A percentile compares a stretch with the other conserved stretches of the same genome.
Evolutionary conservation across 768 basidiomycete genomes (phyloP).

Genomic region (Boletus pseudo-olivaceus): DNA sequence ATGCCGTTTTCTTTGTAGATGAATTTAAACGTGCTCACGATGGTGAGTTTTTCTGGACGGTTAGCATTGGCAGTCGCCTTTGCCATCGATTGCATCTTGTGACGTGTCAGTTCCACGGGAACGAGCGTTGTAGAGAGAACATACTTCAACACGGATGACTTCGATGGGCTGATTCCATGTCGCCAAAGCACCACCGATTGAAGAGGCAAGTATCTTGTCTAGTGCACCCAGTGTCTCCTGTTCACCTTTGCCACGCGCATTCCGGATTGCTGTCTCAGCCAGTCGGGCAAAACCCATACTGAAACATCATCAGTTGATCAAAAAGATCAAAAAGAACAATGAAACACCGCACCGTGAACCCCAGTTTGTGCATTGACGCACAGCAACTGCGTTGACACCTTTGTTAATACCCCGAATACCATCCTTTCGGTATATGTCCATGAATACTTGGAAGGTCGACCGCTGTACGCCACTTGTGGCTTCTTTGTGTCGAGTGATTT

Average conservation of each 20-base stretch:
- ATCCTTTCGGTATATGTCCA: constrained; percentile 89
- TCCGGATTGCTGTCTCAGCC: constrained; percentile 78
- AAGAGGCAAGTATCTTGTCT: constrained; percentile 88
- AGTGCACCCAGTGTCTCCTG: constrained; percentile 65
- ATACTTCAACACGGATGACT: constrained; percentile 92
- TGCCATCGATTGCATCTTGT: constrained; percentile 98
- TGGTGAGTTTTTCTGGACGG: constrained; percentile 88
- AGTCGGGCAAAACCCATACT: constrained; percentile 97
- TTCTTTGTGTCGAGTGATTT: constrained; percentile 95
- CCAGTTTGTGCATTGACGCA: constrained; percentile 93
- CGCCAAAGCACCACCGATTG: constrained; percentile 90
- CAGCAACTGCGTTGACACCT: constrained; percentile 93
- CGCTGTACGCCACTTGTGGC: constrained; percentile 80
- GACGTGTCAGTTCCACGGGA: constrained; percentile 3
- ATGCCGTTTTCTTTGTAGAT: constrained; percentile 97
- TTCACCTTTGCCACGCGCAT: constrained; percentile 73
- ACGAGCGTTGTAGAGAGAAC: neutral
- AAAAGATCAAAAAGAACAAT: neutral
- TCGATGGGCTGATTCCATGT: constrained; percentile 99
- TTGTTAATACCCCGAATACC: constrained; percentile 97
- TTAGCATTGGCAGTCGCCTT: constrained; percentile 68
- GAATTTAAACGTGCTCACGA: constrained; percentile 86
- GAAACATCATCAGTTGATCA: constrained; percentile 7
- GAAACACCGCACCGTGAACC: constrained; percentile 66
- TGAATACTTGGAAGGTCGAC: constrained; percentile 92